Base-by-base conservation (phyloP, 306 rosid species). In the Malus orientalis region DNA sequence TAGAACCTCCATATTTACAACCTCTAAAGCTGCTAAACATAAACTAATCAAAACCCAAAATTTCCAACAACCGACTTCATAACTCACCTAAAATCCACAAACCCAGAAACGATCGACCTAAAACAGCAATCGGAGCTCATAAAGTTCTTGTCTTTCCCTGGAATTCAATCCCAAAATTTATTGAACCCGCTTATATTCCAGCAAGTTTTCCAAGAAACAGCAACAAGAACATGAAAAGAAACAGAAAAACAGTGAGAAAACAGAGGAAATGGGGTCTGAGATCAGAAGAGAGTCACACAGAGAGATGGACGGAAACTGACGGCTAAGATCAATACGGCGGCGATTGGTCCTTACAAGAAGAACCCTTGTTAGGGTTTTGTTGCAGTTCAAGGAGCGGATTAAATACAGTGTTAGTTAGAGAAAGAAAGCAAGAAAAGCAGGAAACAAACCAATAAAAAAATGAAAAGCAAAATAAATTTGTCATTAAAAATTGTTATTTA, bases 341-440 rank as follows among this genome's bases (percentile, higher is more conserved):
- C 96, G 82, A 90, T 83, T 87, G 79, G 69, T 83, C 82, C 82
- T 84, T 75, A 68, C 89, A 87, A 90, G 93, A 90, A 92, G 93
- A 90, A 92, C 89, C 97, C 93, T 87, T 36, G 69, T 77, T 90
- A 88, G 91, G 96, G 97, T 89, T 92, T 92, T 90, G 90, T 86
- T 87, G 83, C 86, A 86, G 72, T 74, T 51, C 30, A 73, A 82
- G 36, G 81, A 64, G 79, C 67, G 71, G 95, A 88, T 90, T 92
- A 92, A 84, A 88, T 84, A 87, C 89, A 84, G 74, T 70, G 85
- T 71, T 29, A 22, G 85, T 55, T 62, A 25, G 76, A 49, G 29
- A 62, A 23, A 70, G 54, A 75, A 69, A 10, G 36, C 23, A 69
- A 32, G 30, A 33, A 75, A 69, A 11, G 36, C 23, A 69, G 49